Evolutionary conservation across 1,284 basidiomycete species (phyloP), one percentile per base, ranked within the genome.

Genomic region (Bondarzewia mesenterica): DNA sequence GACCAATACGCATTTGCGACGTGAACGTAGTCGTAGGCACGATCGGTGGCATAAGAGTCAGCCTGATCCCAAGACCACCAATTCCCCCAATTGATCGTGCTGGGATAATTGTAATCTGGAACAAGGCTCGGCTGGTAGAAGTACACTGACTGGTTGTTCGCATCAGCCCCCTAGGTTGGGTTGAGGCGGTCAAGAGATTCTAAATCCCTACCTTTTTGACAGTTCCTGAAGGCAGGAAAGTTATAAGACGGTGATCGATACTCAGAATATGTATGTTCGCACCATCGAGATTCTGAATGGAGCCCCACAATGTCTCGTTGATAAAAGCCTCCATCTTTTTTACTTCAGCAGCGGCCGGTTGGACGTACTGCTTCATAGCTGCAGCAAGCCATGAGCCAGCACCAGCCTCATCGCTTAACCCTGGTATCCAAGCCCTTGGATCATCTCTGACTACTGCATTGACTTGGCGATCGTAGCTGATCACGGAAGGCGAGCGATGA

Each of bases 1-100:
- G 77, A 67, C 77, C 77, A 80, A 53, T 80, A 78, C 0, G 75
- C 74, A 2, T 74, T 76, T 29, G 67, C 63, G 51, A 80, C 77
- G 52, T 80, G 78, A 20, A 78, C 72, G 55, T 79, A 80, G 58
- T 80, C 77, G 51, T 79, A 80, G 2, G 72, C 77, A n/a, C 78
- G 72, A 46, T 74, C 72, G 1, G 66, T 71, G 1, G 72, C 71
- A 52, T 65, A 78, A 1, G 76, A 70, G 0, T 62, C 68, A 1
- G 71, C 73, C 56, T 72, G 63, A 52, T 75, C 70, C 77, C 77
- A 80, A 0, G 75, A 77, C 74, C 75, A 79, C 77, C 76, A 78
- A 50, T 74, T 71, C 4, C 70, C 68, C 74, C 74, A 80, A 57
- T 71, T 57, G 44, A 78, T 73, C 20, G 56, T 65, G 1, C 67